Conservation (phyloP, 2,329 filamentous ascomycete species). For the Elsinoe necatrix region DNA sequence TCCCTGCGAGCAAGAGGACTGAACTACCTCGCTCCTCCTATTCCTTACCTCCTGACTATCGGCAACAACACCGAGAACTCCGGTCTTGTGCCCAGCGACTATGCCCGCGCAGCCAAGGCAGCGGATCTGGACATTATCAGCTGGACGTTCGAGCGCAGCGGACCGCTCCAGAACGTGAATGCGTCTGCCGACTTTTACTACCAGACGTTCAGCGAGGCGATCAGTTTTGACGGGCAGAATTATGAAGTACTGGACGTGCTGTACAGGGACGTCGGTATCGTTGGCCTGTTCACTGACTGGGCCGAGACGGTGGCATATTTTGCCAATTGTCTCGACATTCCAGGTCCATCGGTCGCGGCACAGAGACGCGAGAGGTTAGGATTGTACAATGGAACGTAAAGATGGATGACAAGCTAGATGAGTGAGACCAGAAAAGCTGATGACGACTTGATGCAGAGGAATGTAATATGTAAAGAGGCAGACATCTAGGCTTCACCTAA, state of each 20-base stretch:
- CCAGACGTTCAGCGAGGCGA: conserved; percentile 40
- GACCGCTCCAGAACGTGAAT: conserved; percentile 42
- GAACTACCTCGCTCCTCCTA: conserved; percentile 53
- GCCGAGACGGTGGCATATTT: conserved; percentile 60
- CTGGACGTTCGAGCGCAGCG: conserved; percentile 61
- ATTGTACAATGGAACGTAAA: background rate
- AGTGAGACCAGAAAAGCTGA: background rate
- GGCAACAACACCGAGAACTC: conserved; percentile 23
- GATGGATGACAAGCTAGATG: background rate
- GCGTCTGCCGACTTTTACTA: conserved; percentile 48
- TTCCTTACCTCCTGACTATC: conserved; percentile 52
- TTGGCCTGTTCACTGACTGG: conserved; percentile 62
- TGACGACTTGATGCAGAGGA: conserved; percentile 1
- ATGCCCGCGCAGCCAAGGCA: conserved; percentile 52
- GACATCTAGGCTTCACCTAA: too few species aligned
- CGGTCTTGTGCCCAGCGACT: conserved; percentile 54
- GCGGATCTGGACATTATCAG: conserved; percentile 57
- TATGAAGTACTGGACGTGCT: conserved; percentile 59
- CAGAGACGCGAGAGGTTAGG: background rate
- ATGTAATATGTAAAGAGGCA: conserved; percentile 8
- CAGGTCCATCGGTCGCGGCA: conserved; percentile 1
- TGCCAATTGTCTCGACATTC: conserved; percentile 53
- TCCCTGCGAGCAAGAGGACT: conserved; percentile 51
- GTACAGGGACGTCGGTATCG: conserved; percentile 51
- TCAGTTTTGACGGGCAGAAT: conserved; percentile 57